Conservation (phyloP, 805 yeast genomes). For the Yarrowia porcina region DNA sequence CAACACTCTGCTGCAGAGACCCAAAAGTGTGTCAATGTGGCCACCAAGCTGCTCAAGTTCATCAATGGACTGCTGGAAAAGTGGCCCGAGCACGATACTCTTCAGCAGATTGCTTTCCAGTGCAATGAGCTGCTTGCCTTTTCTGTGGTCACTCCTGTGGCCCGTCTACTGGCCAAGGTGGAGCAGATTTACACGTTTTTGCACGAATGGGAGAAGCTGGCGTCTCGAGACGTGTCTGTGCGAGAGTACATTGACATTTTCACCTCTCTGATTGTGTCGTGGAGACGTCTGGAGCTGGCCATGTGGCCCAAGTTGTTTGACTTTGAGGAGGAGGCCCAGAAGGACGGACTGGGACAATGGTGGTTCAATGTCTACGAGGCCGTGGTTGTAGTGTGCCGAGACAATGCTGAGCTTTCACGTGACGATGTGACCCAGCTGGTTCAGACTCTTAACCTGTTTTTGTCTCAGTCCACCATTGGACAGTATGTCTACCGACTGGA, state of each 20-base stretch:
- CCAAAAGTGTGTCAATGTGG: conserved; percentile 52
- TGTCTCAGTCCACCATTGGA: conserved; percentile 74
- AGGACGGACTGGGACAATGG: conserved; percentile 65
- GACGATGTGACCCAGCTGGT: conserved; percentile 43
- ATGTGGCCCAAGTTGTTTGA: conserved; percentile 79
- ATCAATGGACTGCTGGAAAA: conserved; percentile 50
- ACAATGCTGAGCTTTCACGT: conserved; percentile 33
- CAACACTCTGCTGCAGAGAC: conserved; percentile 62
- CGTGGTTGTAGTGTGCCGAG: conserved; percentile 39
- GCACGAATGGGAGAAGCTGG: conserved; percentile 92
- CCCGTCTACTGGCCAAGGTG: conserved; percentile 70
- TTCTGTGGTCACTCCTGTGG: conserved; percentile 69
- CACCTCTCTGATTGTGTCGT: conserved; percentile 69
- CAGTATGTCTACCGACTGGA: conserved; percentile 60
- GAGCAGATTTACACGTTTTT: conserved; percentile 83
- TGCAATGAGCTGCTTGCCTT: conserved; percentile 62
- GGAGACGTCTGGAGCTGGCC: conserved; percentile 85
- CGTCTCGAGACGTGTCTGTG: conserved; percentile 72
- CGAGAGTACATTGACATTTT: conserved; percentile 52
- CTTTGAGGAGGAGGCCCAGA: conserved; percentile 53
- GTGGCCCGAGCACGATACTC: conserved; percentile 96
- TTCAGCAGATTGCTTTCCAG: conserved; percentile 61
- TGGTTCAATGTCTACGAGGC: conserved; percentile 90
- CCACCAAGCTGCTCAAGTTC: conserved; percentile 46
- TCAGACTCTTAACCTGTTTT: conserved; percentile 66